Conservation (phyloP, 148 eudicot genomes). For the Heliosperma pusillum region DNA sequence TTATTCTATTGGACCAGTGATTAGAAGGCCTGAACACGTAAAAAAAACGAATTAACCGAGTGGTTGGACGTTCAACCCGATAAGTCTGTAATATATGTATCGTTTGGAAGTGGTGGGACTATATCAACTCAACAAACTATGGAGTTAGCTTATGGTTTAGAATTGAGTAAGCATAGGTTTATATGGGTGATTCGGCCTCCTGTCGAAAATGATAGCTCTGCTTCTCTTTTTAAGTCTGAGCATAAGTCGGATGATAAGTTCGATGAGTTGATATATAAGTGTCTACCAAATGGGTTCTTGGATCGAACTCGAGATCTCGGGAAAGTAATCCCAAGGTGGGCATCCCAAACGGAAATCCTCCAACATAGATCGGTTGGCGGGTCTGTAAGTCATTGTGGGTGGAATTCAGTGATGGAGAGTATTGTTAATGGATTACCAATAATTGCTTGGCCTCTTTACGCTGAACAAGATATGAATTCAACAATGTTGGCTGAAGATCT, state of each 20-base stretch:
- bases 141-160: conserved; percentile 46
- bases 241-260: not conserved
- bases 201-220: conserved; percentile 10
- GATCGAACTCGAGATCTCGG: conserved; percentile 30
- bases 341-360: conserved; percentile 34
- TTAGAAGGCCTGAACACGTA: conserved; percentile 7
- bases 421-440: conserved; percentile 40
- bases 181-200: conserved; percentile 51
- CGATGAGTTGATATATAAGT: conserved; percentile 3
- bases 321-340: conserved; percentile 32
- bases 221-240: not conserved
- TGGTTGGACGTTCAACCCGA: conserved; percentile 34
- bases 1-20: conserved; percentile 41
- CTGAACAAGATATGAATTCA: conserved; percentile 39
- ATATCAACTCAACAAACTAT: conserved; percentile 34
- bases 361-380: conserved; percentile 37
- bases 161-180: conserved; percentile 41
- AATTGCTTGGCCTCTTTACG: conserved; percentile 43
- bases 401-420: conserved; percentile 40
- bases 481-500: conserved; percentile 22
- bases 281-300: conserved; percentile 34
- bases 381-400: conserved; percentile 42
- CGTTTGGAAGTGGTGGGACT: conserved; percentile 48
- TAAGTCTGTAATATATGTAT: conserved; percentile 35
- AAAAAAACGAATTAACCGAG: not conserved